Evolutionary conservation across 2,329 filamentous ascomycete genomes (phyloP).

Genomic region (Fusarium dlaminii): DNA sequence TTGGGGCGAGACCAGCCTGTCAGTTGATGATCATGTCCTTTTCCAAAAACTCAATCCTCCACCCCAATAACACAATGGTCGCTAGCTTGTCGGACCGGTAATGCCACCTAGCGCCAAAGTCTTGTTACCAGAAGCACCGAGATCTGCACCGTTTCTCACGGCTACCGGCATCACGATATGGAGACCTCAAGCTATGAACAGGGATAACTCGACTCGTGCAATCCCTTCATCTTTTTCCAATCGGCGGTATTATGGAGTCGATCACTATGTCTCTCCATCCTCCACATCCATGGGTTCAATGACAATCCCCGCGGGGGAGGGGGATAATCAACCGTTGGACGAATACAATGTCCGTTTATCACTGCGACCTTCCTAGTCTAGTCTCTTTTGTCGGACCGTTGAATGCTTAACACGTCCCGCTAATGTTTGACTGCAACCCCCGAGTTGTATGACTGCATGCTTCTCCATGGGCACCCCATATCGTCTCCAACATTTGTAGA

Average conservation of each 20-base stretch:
- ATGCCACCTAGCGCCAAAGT: conserved; percentile 4
- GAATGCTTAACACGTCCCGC: not conserved
- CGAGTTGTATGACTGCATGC: not conserved
- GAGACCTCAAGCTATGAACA: not conserved
- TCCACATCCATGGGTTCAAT: not conserved
- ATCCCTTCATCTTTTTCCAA: not conserved
- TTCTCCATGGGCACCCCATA: conserved; percentile 1
- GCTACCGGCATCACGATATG: conserved; percentile 16
- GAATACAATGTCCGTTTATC: not conserved
- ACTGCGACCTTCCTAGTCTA: not conserved
- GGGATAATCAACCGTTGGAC: not conserved
- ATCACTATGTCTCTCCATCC: not conserved
- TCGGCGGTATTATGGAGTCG: conserved; percentile 23
- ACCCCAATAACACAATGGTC: not conserved
- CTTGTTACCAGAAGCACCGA: conserved; percentile 14
- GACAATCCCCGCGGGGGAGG: not conserved
- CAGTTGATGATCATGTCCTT: not conserved
- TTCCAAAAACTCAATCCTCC: not conserved
- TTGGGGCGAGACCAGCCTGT: not conserved
- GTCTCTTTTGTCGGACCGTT: conserved; percentile 14
- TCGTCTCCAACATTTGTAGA: not conserved
- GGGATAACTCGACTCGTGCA: not conserved
- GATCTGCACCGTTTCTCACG: conserved; percentile 20
- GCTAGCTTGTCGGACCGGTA: conserved; percentile 19
- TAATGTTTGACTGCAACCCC: conserved; percentile 1